Conservation (phyloP, 176 grass and related monocot genomes). For the Oryza australiensis region DNA sequence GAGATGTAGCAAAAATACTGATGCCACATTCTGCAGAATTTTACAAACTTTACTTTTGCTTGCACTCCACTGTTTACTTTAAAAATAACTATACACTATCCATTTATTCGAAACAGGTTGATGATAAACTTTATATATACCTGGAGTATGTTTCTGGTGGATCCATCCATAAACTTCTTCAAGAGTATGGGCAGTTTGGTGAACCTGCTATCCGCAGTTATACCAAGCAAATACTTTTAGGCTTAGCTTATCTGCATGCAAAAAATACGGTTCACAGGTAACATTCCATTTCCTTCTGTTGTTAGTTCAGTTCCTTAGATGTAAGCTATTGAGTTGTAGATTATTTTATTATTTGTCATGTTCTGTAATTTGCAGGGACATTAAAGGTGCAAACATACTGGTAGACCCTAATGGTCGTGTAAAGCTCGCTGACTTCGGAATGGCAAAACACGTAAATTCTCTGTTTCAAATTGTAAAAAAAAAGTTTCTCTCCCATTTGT, state of each 20-base stretch:
- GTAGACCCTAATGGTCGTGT: slow-evolving; percentile 96
- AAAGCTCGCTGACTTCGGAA: slow-evolving; percentile 98
- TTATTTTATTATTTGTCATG: slow-evolving; percentile 37
- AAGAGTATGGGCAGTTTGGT: slow-evolving; percentile 93
- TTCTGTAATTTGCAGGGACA: slow-evolving; percentile 66
- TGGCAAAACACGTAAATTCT: slow-evolving; percentile 91
- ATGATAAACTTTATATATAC: slow-evolving; percentile 98
- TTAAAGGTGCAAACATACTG: slow-evolving; percentile 99
- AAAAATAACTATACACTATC: slow-evolving; percentile 23
- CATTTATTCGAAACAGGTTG: slow-evolving; percentile 54
- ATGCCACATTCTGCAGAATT: not conserved
- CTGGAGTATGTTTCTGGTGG: slow-evolving; percentile 97
- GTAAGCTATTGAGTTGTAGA: slow-evolving; percentile 9
- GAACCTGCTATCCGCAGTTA: slow-evolving; percentile 94
- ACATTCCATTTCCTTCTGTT: slow-evolving; percentile 22
- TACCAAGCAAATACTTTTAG: slow-evolving; percentile 98
- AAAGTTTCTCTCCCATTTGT: not conserved
- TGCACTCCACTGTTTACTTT: slow-evolving; percentile 25
- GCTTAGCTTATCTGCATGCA: slow-evolving; percentile 92
- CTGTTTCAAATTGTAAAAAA: not conserved
- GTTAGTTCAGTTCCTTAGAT: slow-evolving; percentile 15
- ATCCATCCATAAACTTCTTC: slow-evolving; percentile 98
- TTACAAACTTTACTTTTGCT: not conserved
- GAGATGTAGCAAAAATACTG: not conserved
- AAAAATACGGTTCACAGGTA: slow-evolving; percentile 98